A percentile compares a stretch with the other conserved stretches of the same genome.
phyloP scores from a whole-genome alignment of 75 land plant species.

The Pseudotsuga menziesii region DNA sequence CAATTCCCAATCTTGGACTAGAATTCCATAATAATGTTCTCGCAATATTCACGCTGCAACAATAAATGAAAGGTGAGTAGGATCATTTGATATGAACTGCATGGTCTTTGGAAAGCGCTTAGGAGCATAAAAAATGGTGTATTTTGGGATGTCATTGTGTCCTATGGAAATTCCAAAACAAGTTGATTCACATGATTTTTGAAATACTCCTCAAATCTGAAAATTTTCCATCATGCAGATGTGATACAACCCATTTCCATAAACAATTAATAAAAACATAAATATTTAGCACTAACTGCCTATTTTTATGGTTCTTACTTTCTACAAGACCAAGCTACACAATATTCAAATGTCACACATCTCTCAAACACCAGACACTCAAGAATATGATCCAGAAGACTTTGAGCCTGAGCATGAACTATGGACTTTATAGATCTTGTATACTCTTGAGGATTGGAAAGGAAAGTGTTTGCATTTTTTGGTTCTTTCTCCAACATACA shows the following conservation, averaged over 20 bases:
- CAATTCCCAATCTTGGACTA: conserved; percentile 70
- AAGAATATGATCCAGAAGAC: conserved; percentile 65
- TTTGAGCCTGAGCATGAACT: conserved; percentile 87
- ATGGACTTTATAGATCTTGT: too few species aligned
- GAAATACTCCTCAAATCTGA: conserved; percentile 96
- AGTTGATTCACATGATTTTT: conserved; percentile 86
- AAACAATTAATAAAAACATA: too few species aligned
- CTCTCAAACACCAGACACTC: conserved; percentile 77
- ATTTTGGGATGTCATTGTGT: conserved; percentile 70
- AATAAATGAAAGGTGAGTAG: too few species aligned
- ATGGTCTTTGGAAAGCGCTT: conserved; percentile 80
- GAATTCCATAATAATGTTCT: conserved; percentile 72
- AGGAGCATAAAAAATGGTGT: conserved; percentile 71
- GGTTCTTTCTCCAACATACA: too few species aligned
- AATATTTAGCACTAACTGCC: too few species aligned
- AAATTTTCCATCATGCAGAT: too few species aligned
- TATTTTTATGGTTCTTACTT: too few species aligned
- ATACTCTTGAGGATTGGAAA: too few species aligned
- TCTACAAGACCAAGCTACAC: conserved; percentile 78
- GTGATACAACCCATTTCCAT: too few species aligned
- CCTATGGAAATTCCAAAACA: conserved; percentile 85
- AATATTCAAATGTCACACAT: conserved; percentile 73
- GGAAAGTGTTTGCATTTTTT: too few species aligned
- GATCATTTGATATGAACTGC: conserved; percentile 49
- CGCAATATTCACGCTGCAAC: conserved; percentile 65